These are phyloP conservation scores for Linum usitatissimum DNA, from an alignment of 345 rosid genomes.

Conservation along the genomic window DNA sequence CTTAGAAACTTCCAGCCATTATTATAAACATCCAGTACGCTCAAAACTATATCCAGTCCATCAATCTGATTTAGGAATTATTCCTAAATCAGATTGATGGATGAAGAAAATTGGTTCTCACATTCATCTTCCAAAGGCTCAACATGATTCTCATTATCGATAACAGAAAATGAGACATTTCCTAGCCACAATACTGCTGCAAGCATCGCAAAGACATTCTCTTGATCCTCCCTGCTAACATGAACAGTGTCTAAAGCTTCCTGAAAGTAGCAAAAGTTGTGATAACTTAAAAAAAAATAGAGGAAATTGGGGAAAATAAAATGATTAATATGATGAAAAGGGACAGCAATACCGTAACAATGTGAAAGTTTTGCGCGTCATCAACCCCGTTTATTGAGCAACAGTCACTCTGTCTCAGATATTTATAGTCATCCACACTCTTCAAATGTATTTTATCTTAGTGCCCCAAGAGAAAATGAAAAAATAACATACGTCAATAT, in stretches of 20 bases:
- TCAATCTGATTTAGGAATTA: too few relatives aligned
- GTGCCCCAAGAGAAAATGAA: constrained; percentile 4
- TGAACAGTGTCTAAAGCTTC: constrained; percentile 96
- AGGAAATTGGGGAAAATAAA: too few relatives aligned
- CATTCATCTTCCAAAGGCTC: constrained; percentile 80
- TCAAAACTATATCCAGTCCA: too few relatives aligned
- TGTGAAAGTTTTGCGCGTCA: constrained; percentile 59
- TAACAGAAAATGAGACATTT: constrained; percentile 58
- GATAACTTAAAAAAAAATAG: too few relatives aligned
- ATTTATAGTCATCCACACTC: constrained; percentile 64
- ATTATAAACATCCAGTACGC: too few relatives aligned
- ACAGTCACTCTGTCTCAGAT: constrained; percentile 84
- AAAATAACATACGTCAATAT: not conserved
- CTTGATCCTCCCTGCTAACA: constrained; percentile 92
- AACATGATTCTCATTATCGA: constrained; percentile 93
- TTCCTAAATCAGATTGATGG: not conserved
- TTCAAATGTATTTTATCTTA: constrained; percentile 75
- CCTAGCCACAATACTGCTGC: constrained; percentile 98
- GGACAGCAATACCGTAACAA: too few relatives aligned
- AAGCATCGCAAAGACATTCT: constrained; percentile 88
- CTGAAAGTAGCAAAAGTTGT: constrained; percentile 23
- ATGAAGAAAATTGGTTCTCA: constrained; percentile 20
- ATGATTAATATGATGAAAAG: too few relatives aligned
- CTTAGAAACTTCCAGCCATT: not conserved
- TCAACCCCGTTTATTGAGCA: constrained; percentile 66